Evolutionary conservation across 768 basidiomycete species (phyloP), one percentile per base, ranked within the genome.

Genomic region (Phlegmacium glaucopus): DNA sequence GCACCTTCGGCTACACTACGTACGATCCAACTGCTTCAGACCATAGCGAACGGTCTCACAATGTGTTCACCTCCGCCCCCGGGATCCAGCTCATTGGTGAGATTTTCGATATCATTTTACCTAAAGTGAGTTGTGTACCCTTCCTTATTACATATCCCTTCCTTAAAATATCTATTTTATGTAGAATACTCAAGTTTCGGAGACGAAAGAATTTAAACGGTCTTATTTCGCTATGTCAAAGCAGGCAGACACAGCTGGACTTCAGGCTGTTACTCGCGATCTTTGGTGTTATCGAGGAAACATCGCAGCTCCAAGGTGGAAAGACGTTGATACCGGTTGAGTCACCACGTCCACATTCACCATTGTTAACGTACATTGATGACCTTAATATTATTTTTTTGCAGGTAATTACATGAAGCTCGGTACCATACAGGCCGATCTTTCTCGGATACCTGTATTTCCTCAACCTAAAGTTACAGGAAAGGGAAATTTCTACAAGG

Each of bases 111-210:
- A 57, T 69, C 2, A 76, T 78, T 48, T 50, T 78, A 11, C 64
- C 62, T 2, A 73, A 62, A 63, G 77, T 78, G 37, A 37, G 54
- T 34, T 37, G 25, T 25, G 10, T 13, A 32, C 40, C 28, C 30
- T 30, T 39, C 16, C 9, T 38, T 36, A 36, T 17, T 42, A 50
- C 9, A 48, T 28, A 16, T 6, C 6, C 7, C 30, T 39, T 35
- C 28, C 9, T 41, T 25, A 42, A 12, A 9, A 18, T 35, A 15
- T 37, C n/a, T n/a, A n/a, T 50, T 18, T 25, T 40, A 32, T 13
- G 13, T 44, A 78, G 76, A 74, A 72, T 10, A 73, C 69, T 4
- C 70, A 65, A 40, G 75, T 78, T 0, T 66, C 65, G 6, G 76
- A 76, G 47, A 60, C 66, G 32, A 69, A 74, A 50, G 74, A 75